Base-by-base conservation (phyloP, 2,329 filamentous ascomycete species). In the Kalmusia sp. region DNA sequence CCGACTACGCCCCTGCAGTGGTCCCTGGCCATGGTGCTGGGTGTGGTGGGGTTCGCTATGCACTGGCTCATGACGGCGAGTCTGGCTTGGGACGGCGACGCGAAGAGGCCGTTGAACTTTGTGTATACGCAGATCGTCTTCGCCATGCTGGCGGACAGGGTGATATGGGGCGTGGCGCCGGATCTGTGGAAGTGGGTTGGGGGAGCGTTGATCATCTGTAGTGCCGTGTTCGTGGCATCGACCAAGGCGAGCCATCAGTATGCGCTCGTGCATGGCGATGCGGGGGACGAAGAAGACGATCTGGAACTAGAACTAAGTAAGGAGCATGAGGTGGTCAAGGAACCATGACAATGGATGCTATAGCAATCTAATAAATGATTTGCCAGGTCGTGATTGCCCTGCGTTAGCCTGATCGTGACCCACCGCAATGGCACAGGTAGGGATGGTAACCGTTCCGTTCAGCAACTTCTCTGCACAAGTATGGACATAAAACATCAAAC, bases 51-150 rank as follows among this genome's bases (percentile, higher is more conserved):
- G 4, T 47, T 47, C 8, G 24, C 15, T 3, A 47, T 47, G 44
- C 44, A 47, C 15, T 38, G 33, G 44, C 15, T 47, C 8, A 19
- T 47, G 33, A 47, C 44, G 15, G 22, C 44, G 22, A 38, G 31
- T n/a, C 28, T 47, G 31, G 28, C 44, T 7, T 28, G 31, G 33
- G 44, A 38, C n/a, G 33, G 15, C n/a, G 44, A 47, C 33, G 27
- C 44, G 8, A 47, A 47, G 33, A 25, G 44, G 22, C 33, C 44
- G 8, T 9, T 47, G 15, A 47, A 47, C 17, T 47, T 47, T 8
- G 33, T 47, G 2, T 47, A 47, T 24, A 47, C 44, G 22, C 44
- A 47, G 44, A 38, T 47, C 4, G 22, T 47, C 6, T 47, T 38
- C n/a, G 44, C 33, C 8, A 30, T 47, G 44, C 8, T 47, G 1